Percentiles rank a stretch among this genome's conserved stretches.
Evolutionary conservation across 352 stramenopile genomes (phyloP).

Genomic region (Pythium pectinolyticum): DNA sequence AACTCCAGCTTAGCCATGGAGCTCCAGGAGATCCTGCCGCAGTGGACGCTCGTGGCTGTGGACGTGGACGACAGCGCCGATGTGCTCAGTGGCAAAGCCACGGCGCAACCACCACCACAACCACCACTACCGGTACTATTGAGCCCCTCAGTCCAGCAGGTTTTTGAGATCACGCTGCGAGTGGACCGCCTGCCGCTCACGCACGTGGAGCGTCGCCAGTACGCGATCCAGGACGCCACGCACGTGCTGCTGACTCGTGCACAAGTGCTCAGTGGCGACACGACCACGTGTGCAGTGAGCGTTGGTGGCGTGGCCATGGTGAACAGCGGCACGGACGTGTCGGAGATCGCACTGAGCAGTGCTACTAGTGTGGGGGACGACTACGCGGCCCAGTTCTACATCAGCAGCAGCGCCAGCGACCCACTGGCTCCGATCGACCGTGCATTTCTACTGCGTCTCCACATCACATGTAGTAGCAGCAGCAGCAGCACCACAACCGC

Average conservation of each 20-base stretch:
- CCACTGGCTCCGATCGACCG: not conserved
- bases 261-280: not conserved
- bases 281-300: not conserved
- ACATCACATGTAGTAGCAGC: not conserved
- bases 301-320: not conserved
- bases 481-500: no score
- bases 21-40: slow-evolving; percentile 24
- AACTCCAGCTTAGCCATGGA: slow-evolving; percentile 22
- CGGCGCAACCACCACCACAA: not conserved
- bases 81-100: not conserved
- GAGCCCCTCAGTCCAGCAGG: not conserved
- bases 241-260: not conserved
- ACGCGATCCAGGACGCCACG: slow-evolving; percentile 15
- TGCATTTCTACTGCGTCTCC: slow-evolving; percentile 1
- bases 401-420: not conserved
- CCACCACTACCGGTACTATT: not conserved
- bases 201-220: slow-evolving; percentile 4
- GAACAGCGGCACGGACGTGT: not conserved
- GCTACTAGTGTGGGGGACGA: no score
- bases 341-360: not conserved
- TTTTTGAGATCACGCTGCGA: slow-evolving; percentile 5
- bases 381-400: not conserved
- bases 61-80: slow-evolving; percentile 20
- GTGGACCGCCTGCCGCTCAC: slow-evolving; percentile 2
- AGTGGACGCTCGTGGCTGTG: slow-evolving; percentile 27